Conservation (phyloP, 805 yeast species). For the Pichia membranifaciens region DNA sequence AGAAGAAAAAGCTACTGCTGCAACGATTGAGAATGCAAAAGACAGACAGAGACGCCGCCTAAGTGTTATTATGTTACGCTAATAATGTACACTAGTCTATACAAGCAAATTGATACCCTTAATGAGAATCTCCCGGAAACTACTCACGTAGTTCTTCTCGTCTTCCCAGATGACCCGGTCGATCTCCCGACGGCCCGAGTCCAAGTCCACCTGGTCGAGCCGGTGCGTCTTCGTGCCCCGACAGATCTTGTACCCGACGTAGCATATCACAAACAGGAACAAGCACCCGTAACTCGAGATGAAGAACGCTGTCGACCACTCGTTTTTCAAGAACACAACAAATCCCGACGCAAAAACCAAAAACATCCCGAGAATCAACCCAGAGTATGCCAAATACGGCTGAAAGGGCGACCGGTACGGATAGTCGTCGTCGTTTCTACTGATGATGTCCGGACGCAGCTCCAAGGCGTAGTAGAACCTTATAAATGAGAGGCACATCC, state of each 20-base stretch:
- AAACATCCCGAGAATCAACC: slow-evolving; percentile 37
- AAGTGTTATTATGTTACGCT: too few species aligned
- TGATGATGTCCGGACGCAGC: slow-evolving; percentile 49
- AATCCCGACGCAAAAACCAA: slow-evolving; percentile 45
- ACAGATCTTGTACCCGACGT: slow-evolving; percentile 45
- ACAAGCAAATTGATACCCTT: slow-evolving; percentile 21
- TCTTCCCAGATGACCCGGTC: slow-evolving; percentile 82
- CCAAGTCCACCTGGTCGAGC: slow-evolving; percentile 71
- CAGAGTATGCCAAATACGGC: slow-evolving; percentile 48
- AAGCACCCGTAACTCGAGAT: slow-evolving; percentile 50
- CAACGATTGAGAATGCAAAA: not conserved
- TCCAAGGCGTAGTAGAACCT: slow-evolving; percentile 51
- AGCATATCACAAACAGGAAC: slow-evolving; percentile 39
- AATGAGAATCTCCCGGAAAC: slow-evolving; percentile 27
- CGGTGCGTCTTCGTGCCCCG: slow-evolving; percentile 62
- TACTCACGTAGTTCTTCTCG: slow-evolving; percentile 37
- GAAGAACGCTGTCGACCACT: slow-evolving; percentile 47
- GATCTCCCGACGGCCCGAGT: slow-evolving; percentile 77
- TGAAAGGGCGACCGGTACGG: slow-evolving; percentile 53
- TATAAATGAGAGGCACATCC: slow-evolving; percentile 52
- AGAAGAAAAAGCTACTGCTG: slow-evolving; percentile 3
- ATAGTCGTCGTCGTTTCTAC: slow-evolving; percentile 47
- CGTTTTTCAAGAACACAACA: slow-evolving; percentile 41
- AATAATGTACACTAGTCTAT: slow-evolving; percentile 5
- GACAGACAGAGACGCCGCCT: not conserved